Conservation (phyloP, 2,329 filamentous ascomycete species). For the Ceratocystis destructans region DNA sequence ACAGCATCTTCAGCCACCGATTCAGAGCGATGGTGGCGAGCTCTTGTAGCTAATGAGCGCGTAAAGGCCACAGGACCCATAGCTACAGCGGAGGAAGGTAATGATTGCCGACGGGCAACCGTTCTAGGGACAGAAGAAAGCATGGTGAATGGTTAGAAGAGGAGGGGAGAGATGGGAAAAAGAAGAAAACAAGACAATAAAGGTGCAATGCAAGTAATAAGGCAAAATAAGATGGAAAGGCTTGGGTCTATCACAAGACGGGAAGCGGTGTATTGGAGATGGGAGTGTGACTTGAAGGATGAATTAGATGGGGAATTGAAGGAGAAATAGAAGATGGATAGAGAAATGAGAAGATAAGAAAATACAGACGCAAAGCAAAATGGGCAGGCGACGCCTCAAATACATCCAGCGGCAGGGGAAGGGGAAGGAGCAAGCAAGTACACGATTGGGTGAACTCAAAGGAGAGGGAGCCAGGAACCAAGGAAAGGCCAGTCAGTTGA, state of each 20-base stretch:
- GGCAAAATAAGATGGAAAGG: background rate
- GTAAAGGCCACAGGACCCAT: constrained; percentile 14
- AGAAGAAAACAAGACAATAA: background rate
- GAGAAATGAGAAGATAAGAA: constrained; percentile 6
- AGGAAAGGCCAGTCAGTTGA: constrained; percentile 5
- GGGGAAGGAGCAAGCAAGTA: constrained; percentile 3
- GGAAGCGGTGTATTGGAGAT: background rate
- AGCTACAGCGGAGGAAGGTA: constrained; percentile 15
- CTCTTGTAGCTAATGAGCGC: constrained; percentile 15
- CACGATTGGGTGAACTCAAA: background rate
- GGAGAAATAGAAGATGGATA: background rate
- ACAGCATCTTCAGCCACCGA: constrained; percentile 3
- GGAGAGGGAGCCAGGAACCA: constrained; percentile 9
- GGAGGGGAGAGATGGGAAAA: background rate
- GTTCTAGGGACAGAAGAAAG: constrained; percentile 16
- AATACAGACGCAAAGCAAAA: constrained; percentile 5
- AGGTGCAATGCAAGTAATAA: background rate
- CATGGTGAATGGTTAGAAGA: constrained; percentile 4
- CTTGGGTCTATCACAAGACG: background rate
- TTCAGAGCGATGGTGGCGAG: constrained; percentile 16
- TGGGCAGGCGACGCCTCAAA: background rate
- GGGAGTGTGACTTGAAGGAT: background rate
- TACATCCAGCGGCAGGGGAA: background rate
- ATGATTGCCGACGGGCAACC: constrained; percentile 17
- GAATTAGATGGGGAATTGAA: background rate